phyloP scores from a whole-genome alignment of 73 alveolate species.

The Tetrahymena thermophila region DNA sequence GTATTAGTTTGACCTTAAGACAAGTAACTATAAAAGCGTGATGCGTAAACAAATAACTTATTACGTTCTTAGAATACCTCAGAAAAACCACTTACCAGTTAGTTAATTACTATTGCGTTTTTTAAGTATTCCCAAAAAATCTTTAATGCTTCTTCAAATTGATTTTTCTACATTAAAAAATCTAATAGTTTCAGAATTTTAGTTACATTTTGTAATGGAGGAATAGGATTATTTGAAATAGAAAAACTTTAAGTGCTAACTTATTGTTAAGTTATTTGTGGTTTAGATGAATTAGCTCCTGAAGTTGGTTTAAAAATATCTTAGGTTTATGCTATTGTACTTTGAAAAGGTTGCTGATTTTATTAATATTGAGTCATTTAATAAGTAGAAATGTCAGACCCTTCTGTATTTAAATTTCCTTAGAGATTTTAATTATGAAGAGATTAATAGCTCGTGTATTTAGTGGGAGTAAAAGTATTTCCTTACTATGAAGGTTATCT shows the following conservation, averaged over 20 bases:
- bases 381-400: background rate
- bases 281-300: background rate
- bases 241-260: background rate
- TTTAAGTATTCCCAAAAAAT: background rate
- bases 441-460: background rate
- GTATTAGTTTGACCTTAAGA: background rate
- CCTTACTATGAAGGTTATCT: background rate
- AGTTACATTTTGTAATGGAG: background rate
- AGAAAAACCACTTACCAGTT: background rate
- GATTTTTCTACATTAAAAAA: background rate
- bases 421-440: background rate
- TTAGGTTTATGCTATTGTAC: background rate
- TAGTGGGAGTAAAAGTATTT: background rate
- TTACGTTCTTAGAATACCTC: background rate
- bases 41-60: background rate
- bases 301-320: background rate
- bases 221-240: background rate
- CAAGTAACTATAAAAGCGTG: background rate
- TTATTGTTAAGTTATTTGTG: background rate
- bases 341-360: background rate
- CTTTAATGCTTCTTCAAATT: background rate
- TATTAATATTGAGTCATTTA: background rate
- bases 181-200: background rate
- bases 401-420: background rate
- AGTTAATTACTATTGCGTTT: background rate